These are phyloP conservation scores for Vitis rotundifolia DNA, from an alignment of 164 flowering plant species.

Conservation along the genomic window DNA sequence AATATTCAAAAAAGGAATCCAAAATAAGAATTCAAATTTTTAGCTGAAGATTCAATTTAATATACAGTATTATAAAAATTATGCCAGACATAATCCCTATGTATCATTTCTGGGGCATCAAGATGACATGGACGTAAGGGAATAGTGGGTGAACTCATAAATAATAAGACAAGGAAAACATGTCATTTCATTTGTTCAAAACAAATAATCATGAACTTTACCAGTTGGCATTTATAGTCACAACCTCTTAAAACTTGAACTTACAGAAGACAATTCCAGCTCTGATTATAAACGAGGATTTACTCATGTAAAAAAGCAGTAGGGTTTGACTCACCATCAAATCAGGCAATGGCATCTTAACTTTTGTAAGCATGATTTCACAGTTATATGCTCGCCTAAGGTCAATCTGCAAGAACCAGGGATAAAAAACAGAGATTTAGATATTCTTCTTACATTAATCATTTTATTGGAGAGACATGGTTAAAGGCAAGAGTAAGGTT, in stretches of 20 bases:
- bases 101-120: background rate
- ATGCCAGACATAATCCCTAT: too few species aligned
- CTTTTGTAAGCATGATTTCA: slow-evolving; percentile 98
- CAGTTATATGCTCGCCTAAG: slow-evolving; percentile 87
- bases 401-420: slow-evolving; percentile 74
- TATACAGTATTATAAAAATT: too few species aligned
- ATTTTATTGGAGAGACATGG: background rate
- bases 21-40: too few species aligned
- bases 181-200: background rate
- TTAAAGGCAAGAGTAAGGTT: background rate
- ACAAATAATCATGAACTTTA: slow-evolving; percentile 5
- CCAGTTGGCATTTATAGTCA: background rate
- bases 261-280: background rate
- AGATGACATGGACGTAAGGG: background rate
- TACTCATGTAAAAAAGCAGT: background rate
- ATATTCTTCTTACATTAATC: background rate
- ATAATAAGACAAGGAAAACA: background rate
- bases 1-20: too few species aligned
- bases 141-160: background rate
- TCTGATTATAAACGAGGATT: background rate
- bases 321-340: slow-evolving; percentile 63
- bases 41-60: too few species aligned
- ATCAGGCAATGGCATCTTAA: slow-evolving; percentile 89
- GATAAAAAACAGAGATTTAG: slow-evolving; percentile 1
- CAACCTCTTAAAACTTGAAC: background rate